phyloP scores from a whole-genome alignment of 1,284 basidiomycete species.

The Chalciporus sp. region DNA sequence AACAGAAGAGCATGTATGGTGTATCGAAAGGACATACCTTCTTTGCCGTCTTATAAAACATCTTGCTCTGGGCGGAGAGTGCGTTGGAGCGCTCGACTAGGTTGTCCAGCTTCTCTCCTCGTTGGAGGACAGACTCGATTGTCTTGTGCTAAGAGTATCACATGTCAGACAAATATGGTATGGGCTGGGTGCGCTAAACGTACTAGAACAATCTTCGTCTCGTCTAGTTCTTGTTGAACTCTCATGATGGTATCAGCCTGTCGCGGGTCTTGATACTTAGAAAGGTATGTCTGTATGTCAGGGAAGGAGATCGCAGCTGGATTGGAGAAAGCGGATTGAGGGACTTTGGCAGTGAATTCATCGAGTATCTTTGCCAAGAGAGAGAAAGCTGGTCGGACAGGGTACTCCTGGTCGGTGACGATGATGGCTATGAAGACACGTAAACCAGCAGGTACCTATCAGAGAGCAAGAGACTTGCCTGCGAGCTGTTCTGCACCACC shows the following conservation, averaged over 20 bases:
- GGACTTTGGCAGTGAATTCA: conserved; percentile 85
- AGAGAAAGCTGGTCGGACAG: conserved; percentile 94
- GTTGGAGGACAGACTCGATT: conserved; percentile 94
- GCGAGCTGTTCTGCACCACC: conserved; percentile 80
- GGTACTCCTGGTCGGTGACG: conserved; percentile 96
- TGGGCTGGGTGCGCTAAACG: background rate
- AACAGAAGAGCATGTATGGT: background rate
- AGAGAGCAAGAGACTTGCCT: conserved; percentile 49
- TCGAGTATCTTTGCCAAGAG: conserved; percentile 94
- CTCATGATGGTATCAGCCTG: conserved; percentile 99
- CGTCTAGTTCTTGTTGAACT: conserved; percentile 97
- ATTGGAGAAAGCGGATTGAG: conserved; percentile 65
- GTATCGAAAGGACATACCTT: conserved; percentile 58
- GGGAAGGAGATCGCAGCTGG: conserved; percentile 69
- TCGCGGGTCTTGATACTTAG: conserved; percentile 96
- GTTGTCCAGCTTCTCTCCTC: conserved; percentile 97
- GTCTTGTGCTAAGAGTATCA: conserved; percentile 86
- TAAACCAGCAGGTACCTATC: conserved; percentile 2
- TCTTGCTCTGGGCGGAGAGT: conserved; percentile 89
- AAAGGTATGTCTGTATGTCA: conserved; percentile 79
- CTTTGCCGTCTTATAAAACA: conserved; percentile 94
- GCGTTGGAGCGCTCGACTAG: conserved; percentile 94
- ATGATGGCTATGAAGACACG: conserved; percentile 68
- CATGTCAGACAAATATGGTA: background rate
- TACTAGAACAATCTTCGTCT: conserved; percentile 98